Evolutionary conservation across 1,284 basidiomycete genomes (phyloP).

Genomic region (Apiotrichum brassicae): DNA sequence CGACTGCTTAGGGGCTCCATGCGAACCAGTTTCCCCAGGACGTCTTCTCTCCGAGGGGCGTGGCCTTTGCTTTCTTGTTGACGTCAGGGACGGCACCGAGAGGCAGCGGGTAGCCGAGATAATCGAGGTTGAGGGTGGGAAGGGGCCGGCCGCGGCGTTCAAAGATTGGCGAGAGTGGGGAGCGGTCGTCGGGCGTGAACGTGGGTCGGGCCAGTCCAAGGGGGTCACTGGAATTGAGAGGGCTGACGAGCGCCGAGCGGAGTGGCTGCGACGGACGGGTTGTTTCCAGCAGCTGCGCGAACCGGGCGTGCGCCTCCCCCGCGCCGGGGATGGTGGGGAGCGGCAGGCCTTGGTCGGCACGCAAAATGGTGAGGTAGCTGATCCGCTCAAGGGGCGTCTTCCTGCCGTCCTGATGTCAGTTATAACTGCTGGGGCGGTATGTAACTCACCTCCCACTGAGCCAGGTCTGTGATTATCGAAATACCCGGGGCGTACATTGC

Average conservation of each 20-base stretch:
- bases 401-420: background rate
- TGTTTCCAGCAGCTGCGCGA: background rate
- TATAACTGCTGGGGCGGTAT: background rate
- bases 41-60: background rate
- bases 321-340: background rate
- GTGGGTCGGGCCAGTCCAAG: no score
- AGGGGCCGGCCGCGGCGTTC: no score
- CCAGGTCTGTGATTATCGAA: background rate
- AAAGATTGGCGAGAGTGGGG: no score
- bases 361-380: background rate
- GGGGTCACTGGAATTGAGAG: no score
- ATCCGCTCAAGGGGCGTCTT: background rate
- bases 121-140: no score
- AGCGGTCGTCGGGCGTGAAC: no score
- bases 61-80: background rate
- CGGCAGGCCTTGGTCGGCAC: background rate
- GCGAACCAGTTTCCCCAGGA: slow-evolving; percentile 5
- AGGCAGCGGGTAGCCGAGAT: no score
- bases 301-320: background rate
- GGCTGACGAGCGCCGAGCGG: background rate
- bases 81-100: no score
- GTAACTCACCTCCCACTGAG: background rate
- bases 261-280: background rate
- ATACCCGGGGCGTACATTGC: background rate
- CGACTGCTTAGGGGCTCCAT: background rate